phyloP scores from a whole-genome alignment of 768 basidiomycete species.

The Goffeauzyma gilvescens region DNA sequence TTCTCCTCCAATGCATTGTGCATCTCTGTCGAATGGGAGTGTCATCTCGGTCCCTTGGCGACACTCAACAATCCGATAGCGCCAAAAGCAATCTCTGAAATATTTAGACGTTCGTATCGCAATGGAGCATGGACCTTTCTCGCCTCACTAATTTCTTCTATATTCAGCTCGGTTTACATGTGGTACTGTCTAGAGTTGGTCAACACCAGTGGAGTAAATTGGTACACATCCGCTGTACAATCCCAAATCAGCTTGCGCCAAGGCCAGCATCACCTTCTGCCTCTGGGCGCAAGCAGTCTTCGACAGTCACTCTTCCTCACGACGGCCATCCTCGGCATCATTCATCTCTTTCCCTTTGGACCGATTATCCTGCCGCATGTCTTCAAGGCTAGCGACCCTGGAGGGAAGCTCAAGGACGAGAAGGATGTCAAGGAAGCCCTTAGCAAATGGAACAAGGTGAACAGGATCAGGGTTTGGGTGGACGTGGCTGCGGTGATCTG shows the following conservation, averaged over 20 bases:
- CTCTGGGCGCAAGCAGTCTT: background rate
- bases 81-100: conserved; percentile 7
- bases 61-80: conserved; percentile 7
- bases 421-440: conserved; percentile 9
- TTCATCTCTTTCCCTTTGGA: conserved; percentile 9
- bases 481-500: conserved; percentile 7
- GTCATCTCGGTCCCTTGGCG: conserved; percentile 9
- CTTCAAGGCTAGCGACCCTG: background rate
- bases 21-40: conserved; percentile 12
- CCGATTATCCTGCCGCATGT: conserved; percentile 7
- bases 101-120: conserved; percentile 7
- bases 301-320: conserved; percentile 7
- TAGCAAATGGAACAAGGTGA: conserved; percentile 8
- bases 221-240: too few species aligned
- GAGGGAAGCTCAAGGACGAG: conserved; percentile 4
- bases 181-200: background rate
- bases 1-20: conserved; percentile 7
- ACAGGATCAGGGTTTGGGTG: conserved; percentile 8
- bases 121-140: conserved; percentile 12
- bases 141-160: conserved; percentile 4
- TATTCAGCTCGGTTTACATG: conserved; percentile 3
- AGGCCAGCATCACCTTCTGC: background rate
- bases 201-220: background rate
- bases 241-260: too few species aligned
- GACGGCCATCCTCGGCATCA: conserved; percentile 8